Base-by-base conservation (phyloP, 1,139 yeast genomes). In the Suzukiozyma palmioleophila region DNA sequence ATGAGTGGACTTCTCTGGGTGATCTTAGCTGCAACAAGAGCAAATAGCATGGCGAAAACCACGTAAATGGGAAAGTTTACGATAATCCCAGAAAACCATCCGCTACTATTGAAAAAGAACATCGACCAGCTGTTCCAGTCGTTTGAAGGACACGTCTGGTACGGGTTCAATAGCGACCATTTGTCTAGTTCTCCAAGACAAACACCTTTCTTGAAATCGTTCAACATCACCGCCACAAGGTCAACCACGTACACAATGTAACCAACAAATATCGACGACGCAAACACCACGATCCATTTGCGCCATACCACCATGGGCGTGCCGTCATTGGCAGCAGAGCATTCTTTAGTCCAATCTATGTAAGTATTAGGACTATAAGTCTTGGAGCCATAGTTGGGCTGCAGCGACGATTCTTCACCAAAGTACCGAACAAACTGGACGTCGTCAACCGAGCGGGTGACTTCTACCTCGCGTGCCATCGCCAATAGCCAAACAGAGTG, bases 221-320 rank as follows among this genome's bases (percentile, higher is more conserved):
- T 76, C 35, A 85, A 65, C 79, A 82, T 78, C 22, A 74, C 79
- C 0, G 87, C 69, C 0, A 72, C 57, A 45, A 82, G 72, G 51
- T 84, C 89, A 26, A 84, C 69, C 12, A 69, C 51, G 0, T 84
- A 73, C 1, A 90, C 78, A 4, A 76, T 52, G 25, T 78, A 61
- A 0, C 95, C 94, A 26, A 80, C 71, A 1, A 67, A 30, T 1
- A 83, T 50, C 2, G 92, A 79, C 38, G 80, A 71, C 0, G 68
- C 48, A 0, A 81, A 59, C n/a, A 86, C 59, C 0, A 79, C 73
- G 2, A 74, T 41, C 94, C 94, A 85, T 47, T 74, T 73, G 35
- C 46, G 45, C 15, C 49, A 42, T 6, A 43, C 26, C 12, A 44
- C 45, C 31, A n/a, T 14, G 6, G 39, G 26, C 0, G 51, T 37